A percentile compares a stretch with the other conserved stretches of the same genome.
These are phyloP conservation scores for Saccharomyces hybrid DNA, from an alignment of 1,139 yeast species.

Conservation along the genomic window DNA sequence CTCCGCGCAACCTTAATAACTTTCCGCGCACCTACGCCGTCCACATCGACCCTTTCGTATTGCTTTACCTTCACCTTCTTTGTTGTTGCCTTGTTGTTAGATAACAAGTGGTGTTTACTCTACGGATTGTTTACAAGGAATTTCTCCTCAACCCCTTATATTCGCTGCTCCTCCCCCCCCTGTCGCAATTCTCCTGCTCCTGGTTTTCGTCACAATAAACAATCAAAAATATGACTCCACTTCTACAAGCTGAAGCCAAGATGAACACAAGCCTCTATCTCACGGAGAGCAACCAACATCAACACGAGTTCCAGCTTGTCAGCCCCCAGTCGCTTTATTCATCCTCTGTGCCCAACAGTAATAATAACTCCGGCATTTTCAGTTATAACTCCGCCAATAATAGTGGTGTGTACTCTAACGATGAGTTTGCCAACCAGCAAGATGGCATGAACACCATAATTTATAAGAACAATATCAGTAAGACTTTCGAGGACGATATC, in stretches of 20 bases:
- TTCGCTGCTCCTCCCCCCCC: neutral
- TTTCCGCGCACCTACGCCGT: neutral
- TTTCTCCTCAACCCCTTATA: neutral
- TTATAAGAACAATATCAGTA: constrained; percentile 17
- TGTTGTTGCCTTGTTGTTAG: neutral
- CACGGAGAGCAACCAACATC: neutral
- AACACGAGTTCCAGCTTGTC: neutral
- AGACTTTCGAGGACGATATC: constrained; percentile 28
- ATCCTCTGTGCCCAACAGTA: neutral
- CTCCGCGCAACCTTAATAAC: neutral
- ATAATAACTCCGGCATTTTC: neutral
- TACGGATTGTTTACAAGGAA: neutral
- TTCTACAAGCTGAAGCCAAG: neutral
- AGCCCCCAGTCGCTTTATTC: neutral
- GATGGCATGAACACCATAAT: constrained; percentile 9
- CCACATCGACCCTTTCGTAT: neutral
- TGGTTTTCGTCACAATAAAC: neutral
- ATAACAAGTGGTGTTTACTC: neutral
- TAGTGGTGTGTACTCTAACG: constrained; percentile 12
- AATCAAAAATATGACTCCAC: neutral
- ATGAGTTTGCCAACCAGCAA: neutral
- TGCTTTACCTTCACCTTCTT: neutral
- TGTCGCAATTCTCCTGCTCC: neutral
- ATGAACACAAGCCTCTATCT: neutral
- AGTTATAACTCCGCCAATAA: neutral